These are phyloP conservation scores for Paralagenidium karlingii DNA, from an alignment of 352 stramenopile genomes.

Conservation along the genomic window DNA sequence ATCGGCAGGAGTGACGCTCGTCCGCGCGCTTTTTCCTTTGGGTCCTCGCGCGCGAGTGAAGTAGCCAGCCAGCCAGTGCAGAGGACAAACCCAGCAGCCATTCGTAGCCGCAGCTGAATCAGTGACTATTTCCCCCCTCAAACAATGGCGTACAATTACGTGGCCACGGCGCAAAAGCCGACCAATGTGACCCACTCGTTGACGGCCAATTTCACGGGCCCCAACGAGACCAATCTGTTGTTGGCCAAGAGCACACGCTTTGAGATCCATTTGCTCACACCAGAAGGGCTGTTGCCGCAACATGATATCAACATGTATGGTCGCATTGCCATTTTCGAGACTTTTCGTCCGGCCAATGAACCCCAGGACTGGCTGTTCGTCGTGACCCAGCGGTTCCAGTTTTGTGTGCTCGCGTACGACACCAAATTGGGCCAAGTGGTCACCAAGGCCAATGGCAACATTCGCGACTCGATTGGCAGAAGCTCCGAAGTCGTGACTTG, in stretches of 20 bases:
- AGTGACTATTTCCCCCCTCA: too few species aligned
- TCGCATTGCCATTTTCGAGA: conserved; percentile 80
- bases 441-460: conserved; percentile 78
- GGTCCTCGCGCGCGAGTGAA: too few species aligned
- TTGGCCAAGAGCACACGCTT: conserved; percentile 82
- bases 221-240: conserved; percentile 84
- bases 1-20: too few species aligned
- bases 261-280: conserved; percentile 79
- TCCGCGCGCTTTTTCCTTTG: too few species aligned
- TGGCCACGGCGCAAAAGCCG: conserved; percentile 88
- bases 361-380: conserved; percentile 81
- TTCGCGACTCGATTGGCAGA: conserved; percentile 75
- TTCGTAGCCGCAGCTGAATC: too few species aligned
- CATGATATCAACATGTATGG: conserved; percentile 82
- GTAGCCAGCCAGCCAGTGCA: too few species aligned
- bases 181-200: conserved; percentile 88
- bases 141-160: conserved; percentile 88
- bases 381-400: conserved; percentile 84
- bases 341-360: conserved; percentile 62
- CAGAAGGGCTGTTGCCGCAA: conserved; percentile 73
- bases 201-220: conserved; percentile 82
- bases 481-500: conserved; percentile 83
- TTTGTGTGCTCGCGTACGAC: conserved; percentile 83
- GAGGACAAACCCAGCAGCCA: too few species aligned
- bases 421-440: conserved; percentile 45